Evolutionary conservation across 305 asterid genomes (phyloP).

Genomic region (Plantago coronopus): DNA sequence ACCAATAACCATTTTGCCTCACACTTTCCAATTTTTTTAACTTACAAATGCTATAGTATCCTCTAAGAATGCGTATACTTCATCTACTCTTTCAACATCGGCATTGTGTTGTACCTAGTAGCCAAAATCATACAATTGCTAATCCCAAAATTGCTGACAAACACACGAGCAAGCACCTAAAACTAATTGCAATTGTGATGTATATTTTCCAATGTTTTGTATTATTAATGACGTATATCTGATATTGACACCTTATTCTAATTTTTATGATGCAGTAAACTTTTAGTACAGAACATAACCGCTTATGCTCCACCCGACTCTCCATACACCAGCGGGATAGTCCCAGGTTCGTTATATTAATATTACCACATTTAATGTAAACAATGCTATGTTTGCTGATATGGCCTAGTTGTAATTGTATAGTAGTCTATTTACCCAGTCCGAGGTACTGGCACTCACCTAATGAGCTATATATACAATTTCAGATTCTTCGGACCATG

Average conservation of each 20-base stretch:
- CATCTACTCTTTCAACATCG: no score
- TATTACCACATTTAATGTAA: background rate
- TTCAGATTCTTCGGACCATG: conserved; percentile 81
- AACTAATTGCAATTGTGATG: no score
- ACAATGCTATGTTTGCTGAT: background rate
- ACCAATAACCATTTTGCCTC: background rate
- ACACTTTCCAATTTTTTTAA: background rate
- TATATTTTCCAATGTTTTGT: no score
- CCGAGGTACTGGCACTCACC: background rate
- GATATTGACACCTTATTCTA: background rate
- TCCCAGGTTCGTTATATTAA: conserved; percentile 63
- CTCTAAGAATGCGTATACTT: no score
- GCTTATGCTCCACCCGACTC: conserved; percentile 69
- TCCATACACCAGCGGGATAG: conserved; percentile 79
- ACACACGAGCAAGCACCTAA: no score
- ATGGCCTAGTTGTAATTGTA: no score
- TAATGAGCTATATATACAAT: conserved; percentile 6
- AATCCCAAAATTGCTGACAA: no score
- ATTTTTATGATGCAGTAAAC: conserved; percentile 56
- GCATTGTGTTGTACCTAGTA: no score
- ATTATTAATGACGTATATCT: background rate
- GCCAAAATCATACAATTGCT: no score
- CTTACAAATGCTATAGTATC: background rate
- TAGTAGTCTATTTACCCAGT: no score
- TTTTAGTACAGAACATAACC: conserved; percentile 87